These are phyloP conservation scores for Cyanodermella asteris DNA, from an alignment of 2,329 filamentous ascomycete genomes.

Conservation along the genomic window DNA sequence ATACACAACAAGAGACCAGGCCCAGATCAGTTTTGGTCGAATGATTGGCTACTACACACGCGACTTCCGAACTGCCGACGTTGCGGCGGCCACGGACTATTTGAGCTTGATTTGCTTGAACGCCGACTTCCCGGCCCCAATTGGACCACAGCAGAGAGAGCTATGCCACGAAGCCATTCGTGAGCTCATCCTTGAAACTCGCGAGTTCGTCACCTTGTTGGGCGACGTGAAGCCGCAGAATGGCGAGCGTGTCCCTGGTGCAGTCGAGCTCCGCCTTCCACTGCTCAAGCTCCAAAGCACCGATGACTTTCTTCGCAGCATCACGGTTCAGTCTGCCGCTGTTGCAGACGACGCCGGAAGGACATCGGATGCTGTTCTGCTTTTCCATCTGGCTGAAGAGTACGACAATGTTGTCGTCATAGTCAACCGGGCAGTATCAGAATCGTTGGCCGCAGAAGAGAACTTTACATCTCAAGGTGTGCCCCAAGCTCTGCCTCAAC, in stretches of 20 bases:
- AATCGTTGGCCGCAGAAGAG: constrained; percentile 62
- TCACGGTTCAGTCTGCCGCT: constrained; percentile 77
- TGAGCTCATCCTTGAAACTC: constrained; percentile 86
- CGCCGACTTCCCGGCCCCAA: constrained; percentile 51
- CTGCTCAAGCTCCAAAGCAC: constrained; percentile 64
- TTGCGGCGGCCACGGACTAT: constrained; percentile 82
- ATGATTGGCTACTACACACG: constrained; percentile 90
- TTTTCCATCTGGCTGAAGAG: constrained; percentile 87
- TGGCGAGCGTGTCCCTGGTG: constrained; percentile 62
- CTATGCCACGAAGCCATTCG: constrained; percentile 84
- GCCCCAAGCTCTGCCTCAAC: constrained; percentile 51
- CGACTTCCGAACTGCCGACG: constrained; percentile 80
- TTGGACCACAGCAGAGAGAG: constrained; percentile 53
- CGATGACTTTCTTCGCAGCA: constrained; percentile 70
- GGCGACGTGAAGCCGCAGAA: constrained; percentile 66
- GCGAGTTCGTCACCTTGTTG: constrained; percentile 82
- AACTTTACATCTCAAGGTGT: constrained; percentile 62
- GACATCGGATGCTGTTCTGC: constrained; percentile 75
- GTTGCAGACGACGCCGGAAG: constrained; percentile 88
- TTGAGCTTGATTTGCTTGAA: constrained; percentile 82
- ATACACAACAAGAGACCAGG: constrained; percentile 28
- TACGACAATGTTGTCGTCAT: constrained; percentile 87
- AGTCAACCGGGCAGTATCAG: constrained; percentile 72
- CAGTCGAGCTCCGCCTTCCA: constrained; percentile 64
- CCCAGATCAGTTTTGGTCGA: constrained; percentile 84